Evolutionary conservation across 2,329 filamentous ascomycete genomes (phyloP).

Genomic region (Ophiosphaerella herpotricha): DNA sequence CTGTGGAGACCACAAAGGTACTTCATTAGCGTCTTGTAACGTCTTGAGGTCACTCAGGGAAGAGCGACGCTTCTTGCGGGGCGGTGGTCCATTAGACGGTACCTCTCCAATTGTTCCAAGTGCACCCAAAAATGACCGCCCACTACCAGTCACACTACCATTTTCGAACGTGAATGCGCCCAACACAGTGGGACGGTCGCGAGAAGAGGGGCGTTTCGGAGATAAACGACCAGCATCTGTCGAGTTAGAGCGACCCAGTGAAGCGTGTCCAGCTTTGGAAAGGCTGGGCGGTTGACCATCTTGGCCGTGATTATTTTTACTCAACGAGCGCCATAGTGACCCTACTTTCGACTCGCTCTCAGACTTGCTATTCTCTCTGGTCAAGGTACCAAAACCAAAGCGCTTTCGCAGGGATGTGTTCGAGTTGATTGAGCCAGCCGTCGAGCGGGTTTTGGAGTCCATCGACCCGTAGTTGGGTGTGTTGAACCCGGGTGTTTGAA

Average conservation of each 20-base stretch:
- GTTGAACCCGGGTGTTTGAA: slow-evolving; percentile 55
- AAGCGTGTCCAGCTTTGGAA: slow-evolving; percentile 61
- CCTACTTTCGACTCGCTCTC: slow-evolving; percentile 70
- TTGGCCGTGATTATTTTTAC: slow-evolving; percentile 66
- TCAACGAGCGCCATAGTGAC: slow-evolving; percentile 85
- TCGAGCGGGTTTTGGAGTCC: slow-evolving; percentile 61
- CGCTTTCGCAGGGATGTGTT: slow-evolving; percentile 86
- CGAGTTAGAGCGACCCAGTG: slow-evolving; percentile 71
- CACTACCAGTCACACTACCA: slow-evolving; percentile 41
- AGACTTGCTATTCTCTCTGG: slow-evolving; percentile 78
- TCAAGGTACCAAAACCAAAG: slow-evolving; percentile 77
- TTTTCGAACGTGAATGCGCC: slow-evolving; percentile 56
- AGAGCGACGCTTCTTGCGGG: slow-evolving; percentile 79
- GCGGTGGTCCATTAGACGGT: slow-evolving; percentile 42
- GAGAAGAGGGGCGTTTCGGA: slow-evolving; percentile 59
- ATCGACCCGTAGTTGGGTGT: slow-evolving; percentile 61
- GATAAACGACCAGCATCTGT: slow-evolving; percentile 68
- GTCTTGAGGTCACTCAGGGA: slow-evolving; percentile 84
- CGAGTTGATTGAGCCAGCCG: slow-evolving; percentile 77
- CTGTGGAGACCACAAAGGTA: slow-evolving; percentile 45
- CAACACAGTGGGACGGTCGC: slow-evolving; percentile 58
- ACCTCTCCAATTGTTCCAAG: slow-evolving; percentile 59
- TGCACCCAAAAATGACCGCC: slow-evolving; percentile 29
- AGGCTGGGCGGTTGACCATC: slow-evolving; percentile 62
- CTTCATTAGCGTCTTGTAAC: slow-evolving; percentile 62